Percentiles rank a stretch among this genome's conserved stretches.
phyloP scores from a whole-genome alignment of 768 basidiomycete species.

The Lactifluus pinguis region DNA sequence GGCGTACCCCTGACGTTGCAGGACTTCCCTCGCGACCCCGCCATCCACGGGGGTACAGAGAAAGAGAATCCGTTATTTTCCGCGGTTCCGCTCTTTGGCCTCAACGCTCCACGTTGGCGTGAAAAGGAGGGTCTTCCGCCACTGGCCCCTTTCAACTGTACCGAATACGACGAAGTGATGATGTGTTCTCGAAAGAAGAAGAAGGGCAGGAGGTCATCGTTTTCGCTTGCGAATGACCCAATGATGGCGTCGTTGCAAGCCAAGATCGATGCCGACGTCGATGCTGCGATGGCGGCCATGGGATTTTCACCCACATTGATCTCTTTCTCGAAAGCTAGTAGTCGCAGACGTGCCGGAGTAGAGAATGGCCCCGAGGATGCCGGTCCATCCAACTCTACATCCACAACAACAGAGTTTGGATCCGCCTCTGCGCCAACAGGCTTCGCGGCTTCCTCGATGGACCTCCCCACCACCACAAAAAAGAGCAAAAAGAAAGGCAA shows the following conservation, averaged over 20 bases:
- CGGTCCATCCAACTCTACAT: not conserved
- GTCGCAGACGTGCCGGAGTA: too few relatives aligned
- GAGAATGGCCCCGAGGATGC: not conserved
- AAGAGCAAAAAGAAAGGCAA: not conserved
- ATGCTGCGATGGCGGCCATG: too few relatives aligned
- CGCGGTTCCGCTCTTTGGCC: not conserved
- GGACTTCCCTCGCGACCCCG: constrained; percentile 3
- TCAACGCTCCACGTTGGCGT: constrained; percentile 7
- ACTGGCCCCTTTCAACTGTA: too few relatives aligned
- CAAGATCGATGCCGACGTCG: not conserved
- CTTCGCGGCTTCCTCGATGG: too few relatives aligned
- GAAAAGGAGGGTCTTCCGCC: not conserved
- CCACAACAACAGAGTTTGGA: not conserved
- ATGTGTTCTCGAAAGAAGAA: not conserved
- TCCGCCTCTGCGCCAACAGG: not conserved
- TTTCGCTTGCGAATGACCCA: not conserved
- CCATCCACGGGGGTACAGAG: not conserved
- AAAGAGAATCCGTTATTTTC: constrained; percentile 1
- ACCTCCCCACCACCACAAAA: not conserved
- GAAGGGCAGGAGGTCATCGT: not conserved
- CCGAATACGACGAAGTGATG: not conserved
- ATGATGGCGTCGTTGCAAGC: not conserved
- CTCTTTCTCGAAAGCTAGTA: not conserved
- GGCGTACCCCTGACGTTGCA: constrained; percentile 10
- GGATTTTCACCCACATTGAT: not conserved